Evolutionary conservation across 805 yeast genomes (phyloP).

Genomic region (Cyberlindnera samutprakarnensis): DNA sequence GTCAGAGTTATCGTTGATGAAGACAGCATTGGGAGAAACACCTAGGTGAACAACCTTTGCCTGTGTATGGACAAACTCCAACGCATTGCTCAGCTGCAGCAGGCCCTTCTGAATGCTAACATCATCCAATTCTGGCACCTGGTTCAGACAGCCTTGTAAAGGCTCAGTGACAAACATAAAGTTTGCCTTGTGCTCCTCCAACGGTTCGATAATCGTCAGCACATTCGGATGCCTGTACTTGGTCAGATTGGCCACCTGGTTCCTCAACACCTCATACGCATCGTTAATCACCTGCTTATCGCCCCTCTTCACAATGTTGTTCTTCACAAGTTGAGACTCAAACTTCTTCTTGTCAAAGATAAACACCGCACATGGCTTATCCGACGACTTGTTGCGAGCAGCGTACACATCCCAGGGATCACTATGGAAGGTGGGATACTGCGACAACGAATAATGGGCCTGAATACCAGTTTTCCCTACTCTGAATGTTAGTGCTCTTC

Average conservation of each 20-base stretch:
- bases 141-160: slow-evolving; percentile 47
- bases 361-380: slow-evolving; percentile 72
- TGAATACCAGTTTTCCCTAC: slow-evolving; percentile 48
- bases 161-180: slow-evolving; percentile 82
- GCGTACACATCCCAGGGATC: slow-evolving; percentile 85
- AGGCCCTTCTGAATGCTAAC: slow-evolving; percentile 76
- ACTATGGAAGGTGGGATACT: slow-evolving; percentile 60
- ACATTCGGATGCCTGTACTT: slow-evolving; percentile 87
- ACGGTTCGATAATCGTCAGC: slow-evolving; percentile 74
- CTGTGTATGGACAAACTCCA: slow-evolving; percentile 74
- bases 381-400: slow-evolving; percentile 63
- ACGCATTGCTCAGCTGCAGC: slow-evolving; percentile 65
- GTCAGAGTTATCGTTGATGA: slow-evolving; percentile 78
- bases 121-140: slow-evolving; percentile 54
- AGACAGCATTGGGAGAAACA: slow-evolving; percentile 68
- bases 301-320: slow-evolving; percentile 41
- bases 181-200: slow-evolving; percentile 77
- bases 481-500: no score
- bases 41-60: slow-evolving; percentile 73
- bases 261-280: slow-evolving; percentile 60
- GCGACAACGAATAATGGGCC: slow-evolving; percentile 59
- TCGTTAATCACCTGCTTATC: slow-evolving; percentile 43
- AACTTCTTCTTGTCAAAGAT: slow-evolving; percentile 76
- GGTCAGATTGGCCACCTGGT: slow-evolving; percentile 65
- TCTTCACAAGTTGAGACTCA: slow-evolving; percentile 44